Conservation (phyloP, 2,329 filamentous ascomycete genomes). For the Coniella lustricola region DNA sequence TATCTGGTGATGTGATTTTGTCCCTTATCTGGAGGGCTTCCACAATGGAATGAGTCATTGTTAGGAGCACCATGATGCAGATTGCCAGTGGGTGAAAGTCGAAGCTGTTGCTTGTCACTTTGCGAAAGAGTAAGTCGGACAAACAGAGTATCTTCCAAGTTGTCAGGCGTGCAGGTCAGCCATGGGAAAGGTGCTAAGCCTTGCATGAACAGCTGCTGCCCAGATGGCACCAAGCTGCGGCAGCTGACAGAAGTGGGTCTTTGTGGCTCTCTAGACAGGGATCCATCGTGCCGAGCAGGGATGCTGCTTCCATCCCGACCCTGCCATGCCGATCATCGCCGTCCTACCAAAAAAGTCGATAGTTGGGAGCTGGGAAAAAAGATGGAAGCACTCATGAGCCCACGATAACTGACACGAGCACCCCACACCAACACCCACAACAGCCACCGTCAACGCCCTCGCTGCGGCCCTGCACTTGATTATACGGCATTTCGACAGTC, state of each 20-base stretch:
- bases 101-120: no score
- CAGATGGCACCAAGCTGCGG: background rate
- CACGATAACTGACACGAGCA: background rate
- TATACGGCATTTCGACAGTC: background rate
- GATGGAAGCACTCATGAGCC: constrained; percentile 11
- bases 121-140: no score
- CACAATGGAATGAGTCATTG: constrained; percentile 64
- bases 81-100: no score
- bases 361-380: constrained; percentile 10
- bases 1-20: constrained; percentile 4
- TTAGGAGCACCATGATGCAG: constrained; percentile 64
- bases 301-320: background rate
- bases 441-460: constrained; percentile 3
- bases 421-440: constrained; percentile 3
- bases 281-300: background rate
- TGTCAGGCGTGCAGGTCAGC: no score
- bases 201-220: no score
- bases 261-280: background rate
- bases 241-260: no score
- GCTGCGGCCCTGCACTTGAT: background rate
- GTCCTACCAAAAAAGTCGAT: background rate
- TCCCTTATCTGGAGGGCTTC: constrained; percentile 45
- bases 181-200: no score
- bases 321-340: constrained; percentile 1
- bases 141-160: no score